Conservation (phyloP, 352 stramenopile genomes). For the Pilasporangium apinafurcum region DNA sequence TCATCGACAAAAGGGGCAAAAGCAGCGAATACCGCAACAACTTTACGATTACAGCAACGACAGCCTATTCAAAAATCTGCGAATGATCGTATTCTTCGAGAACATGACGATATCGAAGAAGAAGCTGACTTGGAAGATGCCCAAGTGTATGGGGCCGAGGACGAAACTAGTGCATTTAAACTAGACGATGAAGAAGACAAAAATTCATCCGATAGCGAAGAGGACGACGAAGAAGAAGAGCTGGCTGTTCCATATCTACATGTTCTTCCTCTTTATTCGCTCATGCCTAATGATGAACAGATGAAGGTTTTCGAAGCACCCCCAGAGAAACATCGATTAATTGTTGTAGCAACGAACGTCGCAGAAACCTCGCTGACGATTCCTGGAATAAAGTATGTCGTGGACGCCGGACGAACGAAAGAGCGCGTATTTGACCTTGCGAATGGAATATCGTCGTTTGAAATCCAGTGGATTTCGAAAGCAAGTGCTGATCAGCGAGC, state of each 20-base stretch:
- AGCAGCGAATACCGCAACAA: conserved; percentile 19
- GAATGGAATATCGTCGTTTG: conserved; percentile 91
- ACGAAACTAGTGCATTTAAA: conserved; percentile 22
- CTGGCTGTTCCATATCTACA: conserved; percentile 72
- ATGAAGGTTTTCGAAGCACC: conserved; percentile 85
- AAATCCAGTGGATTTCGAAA: conserved; percentile 89
- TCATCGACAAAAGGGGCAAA: conserved; percentile 27
- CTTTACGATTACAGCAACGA: neutral
- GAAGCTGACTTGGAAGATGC: conserved; percentile 67
- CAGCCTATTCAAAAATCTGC: conserved; percentile 1
- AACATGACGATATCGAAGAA: conserved; percentile 83
- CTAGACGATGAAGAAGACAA: conserved; percentile 75
- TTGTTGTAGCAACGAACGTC: conserved; percentile 98
- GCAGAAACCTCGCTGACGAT: conserved; percentile 97
- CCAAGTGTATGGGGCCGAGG: conserved; percentile 48
- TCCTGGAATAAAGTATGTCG: conserved; percentile 94
- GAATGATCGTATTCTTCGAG: conserved; percentile 47
- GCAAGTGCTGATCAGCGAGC: conserved; percentile 85
- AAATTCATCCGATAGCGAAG: conserved; percentile 67
- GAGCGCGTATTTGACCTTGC: conserved; percentile 92
- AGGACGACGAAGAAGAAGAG: conserved; percentile 73
- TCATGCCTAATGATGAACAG: conserved; percentile 95
- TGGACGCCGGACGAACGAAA: conserved; percentile 96
- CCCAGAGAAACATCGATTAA: conserved; percentile 85
- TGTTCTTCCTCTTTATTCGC: conserved; percentile 95